Evolutionary conservation across 306 rosid species (phyloP).

Genomic region (Ceratonia siliqua): DNA sequence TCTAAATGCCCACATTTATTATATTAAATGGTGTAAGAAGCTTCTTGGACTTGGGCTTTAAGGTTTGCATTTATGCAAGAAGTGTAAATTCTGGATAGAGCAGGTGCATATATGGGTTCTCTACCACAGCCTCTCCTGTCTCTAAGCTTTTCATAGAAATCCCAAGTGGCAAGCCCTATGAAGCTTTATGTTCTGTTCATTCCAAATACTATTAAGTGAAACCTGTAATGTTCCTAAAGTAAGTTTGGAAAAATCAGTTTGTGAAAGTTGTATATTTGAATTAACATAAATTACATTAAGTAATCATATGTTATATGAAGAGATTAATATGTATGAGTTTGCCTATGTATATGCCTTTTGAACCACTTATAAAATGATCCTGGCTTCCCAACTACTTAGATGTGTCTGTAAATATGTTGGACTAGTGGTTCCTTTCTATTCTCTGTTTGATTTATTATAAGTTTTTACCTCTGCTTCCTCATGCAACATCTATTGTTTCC

Average conservation of each 20-base stretch:
- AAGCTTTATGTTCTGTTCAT: constrained; percentile 12
- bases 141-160: not conserved
- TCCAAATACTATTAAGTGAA: not conserved
- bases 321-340: not conserved
- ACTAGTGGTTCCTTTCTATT: not conserved
- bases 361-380: not conserved
- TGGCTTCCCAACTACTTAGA: not conserved
- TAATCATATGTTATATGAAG: not conserved
- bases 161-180: not conserved
- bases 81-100: constrained; percentile 1
- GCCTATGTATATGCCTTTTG: not conserved
- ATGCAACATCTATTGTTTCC: not conserved
- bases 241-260: not conserved
- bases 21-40: not conserved
- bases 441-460: not conserved
- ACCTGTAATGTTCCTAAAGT: not conserved
- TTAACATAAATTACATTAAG: not conserved
- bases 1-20: not conserved
- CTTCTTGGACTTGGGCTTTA: not conserved
- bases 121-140: not conserved
- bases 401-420: not conserved
- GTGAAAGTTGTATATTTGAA: not conserved
- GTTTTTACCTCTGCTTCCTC: not conserved
- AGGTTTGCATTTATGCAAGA: not conserved
- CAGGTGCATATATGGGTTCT: constrained; percentile 1